Evolutionary conservation across 371 early-diverging fungal species (phyloP).

Genomic region (Umbelopsis sp.): DNA sequence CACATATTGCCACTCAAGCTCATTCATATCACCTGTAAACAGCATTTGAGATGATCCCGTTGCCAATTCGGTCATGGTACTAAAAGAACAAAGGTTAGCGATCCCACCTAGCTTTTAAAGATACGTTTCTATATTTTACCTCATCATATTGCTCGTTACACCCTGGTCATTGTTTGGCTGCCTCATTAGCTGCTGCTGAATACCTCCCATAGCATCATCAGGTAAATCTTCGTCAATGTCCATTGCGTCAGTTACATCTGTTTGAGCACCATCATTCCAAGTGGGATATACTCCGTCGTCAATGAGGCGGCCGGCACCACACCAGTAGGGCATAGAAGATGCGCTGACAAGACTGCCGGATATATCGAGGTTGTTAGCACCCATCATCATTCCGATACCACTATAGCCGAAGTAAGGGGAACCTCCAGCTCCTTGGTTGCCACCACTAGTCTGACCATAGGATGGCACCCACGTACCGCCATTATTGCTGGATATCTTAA

Average conservation of each 20-base stretch:
- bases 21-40: conserved; percentile 1
- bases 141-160: not conserved
- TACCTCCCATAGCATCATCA: not conserved
- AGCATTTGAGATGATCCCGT: not conserved
- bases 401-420: not conserved
- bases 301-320: not conserved
- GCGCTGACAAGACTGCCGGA: not conserved
- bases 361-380: not conserved
- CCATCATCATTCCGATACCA: not conserved
- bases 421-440: not conserved
- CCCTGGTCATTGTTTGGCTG: not conserved
- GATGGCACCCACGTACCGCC: not conserved
- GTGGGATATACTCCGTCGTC: not conserved
- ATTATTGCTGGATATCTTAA: not conserved
- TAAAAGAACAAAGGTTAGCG: not conserved
- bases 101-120: too few relatives aligned
- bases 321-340: not conserved
- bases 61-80: not conserved
- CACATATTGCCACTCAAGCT: not conserved
- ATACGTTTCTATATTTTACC: not conserved
- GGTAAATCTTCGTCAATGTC: not conserved
- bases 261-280: not conserved
- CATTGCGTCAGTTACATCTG: not conserved
- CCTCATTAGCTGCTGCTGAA: not conserved
- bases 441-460: not conserved